These are phyloP conservation scores for Thalassiosira mediterranea DNA, from an alignment of 352 stramenopile species.

Conservation along the genomic window DNA sequence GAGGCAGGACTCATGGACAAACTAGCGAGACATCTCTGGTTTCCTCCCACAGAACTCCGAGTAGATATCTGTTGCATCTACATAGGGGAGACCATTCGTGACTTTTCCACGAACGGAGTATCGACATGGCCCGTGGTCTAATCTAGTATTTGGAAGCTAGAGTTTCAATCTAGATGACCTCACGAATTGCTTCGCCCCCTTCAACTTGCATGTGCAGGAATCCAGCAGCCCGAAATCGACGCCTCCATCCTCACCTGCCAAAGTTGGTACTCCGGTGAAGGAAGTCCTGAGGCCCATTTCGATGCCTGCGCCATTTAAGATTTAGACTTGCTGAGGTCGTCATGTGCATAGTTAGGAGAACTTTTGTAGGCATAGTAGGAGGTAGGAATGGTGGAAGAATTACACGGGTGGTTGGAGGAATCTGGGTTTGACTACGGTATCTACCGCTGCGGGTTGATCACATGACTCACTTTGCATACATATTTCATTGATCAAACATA, in stretches of 20 bases:
- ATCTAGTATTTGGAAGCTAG: not conserved
- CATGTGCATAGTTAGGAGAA: slow-evolving; percentile 1
- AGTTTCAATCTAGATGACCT: not conserved
- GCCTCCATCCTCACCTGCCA: slow-evolving; percentile 26
- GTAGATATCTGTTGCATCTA: too few species aligned
- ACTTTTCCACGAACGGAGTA: too few species aligned
- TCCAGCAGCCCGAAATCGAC: slow-evolving; percentile 23
- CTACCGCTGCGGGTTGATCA: too few species aligned
- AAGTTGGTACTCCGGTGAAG: slow-evolving; percentile 21
- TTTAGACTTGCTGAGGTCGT: slow-evolving; percentile 24
- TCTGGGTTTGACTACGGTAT: too few species aligned
- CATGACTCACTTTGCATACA: not conserved
- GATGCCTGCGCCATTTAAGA: slow-evolving; percentile 53
- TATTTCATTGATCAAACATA: not conserved
- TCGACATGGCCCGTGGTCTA: too few species aligned
- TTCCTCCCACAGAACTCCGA: too few species aligned
- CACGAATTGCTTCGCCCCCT: not conserved
- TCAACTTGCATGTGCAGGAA: too few species aligned
- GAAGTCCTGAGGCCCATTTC: slow-evolving; percentile 36
- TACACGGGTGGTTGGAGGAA: not conserved
- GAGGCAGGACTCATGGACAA: too few species aligned
- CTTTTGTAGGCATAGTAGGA: slow-evolving; percentile 1
- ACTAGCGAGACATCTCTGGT: too few species aligned
- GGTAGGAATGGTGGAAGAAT: not conserved
- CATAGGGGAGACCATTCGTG: too few species aligned